phyloP scores from a whole-genome alignment of 2,329 filamentous ascomycete species.

The Gyromitra esculenta region DNA sequence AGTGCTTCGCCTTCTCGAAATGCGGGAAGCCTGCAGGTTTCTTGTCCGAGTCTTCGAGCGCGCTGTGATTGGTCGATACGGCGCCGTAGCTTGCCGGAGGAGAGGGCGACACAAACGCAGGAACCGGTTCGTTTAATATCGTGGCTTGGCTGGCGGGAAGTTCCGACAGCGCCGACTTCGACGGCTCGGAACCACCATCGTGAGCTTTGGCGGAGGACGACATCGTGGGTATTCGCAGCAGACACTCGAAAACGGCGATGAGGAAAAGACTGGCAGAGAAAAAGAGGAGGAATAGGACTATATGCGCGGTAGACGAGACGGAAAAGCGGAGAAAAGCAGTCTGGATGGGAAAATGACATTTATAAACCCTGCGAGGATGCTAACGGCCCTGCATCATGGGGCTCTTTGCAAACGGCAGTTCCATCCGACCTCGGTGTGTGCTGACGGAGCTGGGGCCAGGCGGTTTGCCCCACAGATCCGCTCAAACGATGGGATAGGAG shows the following conservation, averaged over 20 bases:
- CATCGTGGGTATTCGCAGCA: constrained; percentile 13
- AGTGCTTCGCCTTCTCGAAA: neutral
- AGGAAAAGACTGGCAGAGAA: neutral
- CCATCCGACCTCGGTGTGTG: neutral
- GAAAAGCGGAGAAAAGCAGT: constrained; percentile 16
- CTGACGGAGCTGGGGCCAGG: neutral
- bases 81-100: constrained; percentile 7
- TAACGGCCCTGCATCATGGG: constrained; percentile 33
- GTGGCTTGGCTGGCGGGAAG: neutral
- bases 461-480: constrained; percentile 10
- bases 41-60: neutral
- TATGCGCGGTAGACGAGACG: neutral
- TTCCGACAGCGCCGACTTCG: constrained; percentile 1
- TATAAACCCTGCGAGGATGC: neutral
- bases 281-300: neutral
- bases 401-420: constrained; percentile 1
- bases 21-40: neutral
- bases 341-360: neutral
- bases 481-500: too few relatives aligned
- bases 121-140: constrained; percentile 7
- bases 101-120: constrained; percentile 4
- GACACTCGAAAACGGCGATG: neutral
- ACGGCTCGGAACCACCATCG: neutral
- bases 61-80: neutral
- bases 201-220: neutral